Base-by-base conservation (phyloP, 2,329 filamentous ascomycete genomes). In the Chalaropsis thielavioides region DNA sequence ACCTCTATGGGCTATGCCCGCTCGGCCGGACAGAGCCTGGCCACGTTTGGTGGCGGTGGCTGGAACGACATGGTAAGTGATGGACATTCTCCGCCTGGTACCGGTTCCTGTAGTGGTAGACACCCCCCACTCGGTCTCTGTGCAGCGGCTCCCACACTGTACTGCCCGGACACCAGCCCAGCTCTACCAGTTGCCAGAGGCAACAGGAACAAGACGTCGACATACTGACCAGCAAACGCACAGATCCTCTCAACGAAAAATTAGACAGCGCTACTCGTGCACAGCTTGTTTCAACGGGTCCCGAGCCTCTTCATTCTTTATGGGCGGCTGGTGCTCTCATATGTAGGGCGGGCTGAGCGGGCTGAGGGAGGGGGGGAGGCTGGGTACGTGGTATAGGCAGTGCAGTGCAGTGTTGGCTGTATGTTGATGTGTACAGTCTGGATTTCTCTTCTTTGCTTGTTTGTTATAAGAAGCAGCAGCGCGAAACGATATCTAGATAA, bases 51-150 rank as follows among this genome's bases (percentile, higher is more conserved):
- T 22, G 90, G 90, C 44, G 89, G 90, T 40, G 86, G 84, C 19
- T 96, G 91, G 90, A 80, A 83, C 69, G 86, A 94, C 72, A 85
- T 96, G 89, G 88, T 91, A 73, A 73, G 79, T 63, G 24, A 8
- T 5, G 27, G 7, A 61, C 43, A 44, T 41, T 22, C 7, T 44
- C 35, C 38, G 60, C 31, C 56, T 13, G 15, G 51, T 31, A 19
- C 54, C 44, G 27, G 46, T n/a, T n/a, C n/a, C n/a, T n/a, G n/a
- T n/a, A n/a, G n/a, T n/a, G n/a, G n/a, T n/a, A n/a, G n/a, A n/a
- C n/a, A n/a, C n/a, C n/a, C n/a, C n/a, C n/a, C n/a, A n/a, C n/a
- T n/a, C n/a, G n/a, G n/a, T n/a, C n/a, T n/a, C n/a, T n/a, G n/a
- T n/a, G n/a, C n/a, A n/a, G n/a, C n/a, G n/a, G n/a, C n/a, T n/a